Percentiles rank a stretch among this genome's conserved stretches.
Conservation (phyloP, 2,329 filamentous ascomycete species). For the Microcyclosporella mali region DNA sequence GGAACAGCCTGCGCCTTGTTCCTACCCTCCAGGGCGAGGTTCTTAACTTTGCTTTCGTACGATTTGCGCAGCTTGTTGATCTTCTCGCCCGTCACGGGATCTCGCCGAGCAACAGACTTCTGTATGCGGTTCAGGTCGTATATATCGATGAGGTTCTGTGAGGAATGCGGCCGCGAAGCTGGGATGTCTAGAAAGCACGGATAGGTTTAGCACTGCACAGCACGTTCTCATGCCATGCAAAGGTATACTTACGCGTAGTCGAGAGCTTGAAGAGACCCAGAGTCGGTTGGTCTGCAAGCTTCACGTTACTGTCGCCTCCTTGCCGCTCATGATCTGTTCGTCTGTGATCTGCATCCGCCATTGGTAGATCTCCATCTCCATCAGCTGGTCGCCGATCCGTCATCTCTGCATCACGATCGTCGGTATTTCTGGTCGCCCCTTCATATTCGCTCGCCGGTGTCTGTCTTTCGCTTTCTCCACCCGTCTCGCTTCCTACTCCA, state of each 20-base stretch:
- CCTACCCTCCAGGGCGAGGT: conserved; percentile 43
- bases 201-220: conserved; percentile 33
- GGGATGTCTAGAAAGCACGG: conserved; percentile 34
- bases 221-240: conserved; percentile 17
- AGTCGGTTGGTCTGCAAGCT: conserved; percentile 6
- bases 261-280: conserved; percentile 22
- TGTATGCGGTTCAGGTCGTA: conserved; percentile 53
- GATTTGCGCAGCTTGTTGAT: conserved; percentile 56
- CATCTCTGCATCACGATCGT: conserved; percentile 41
- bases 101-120: conserved; percentile 52
- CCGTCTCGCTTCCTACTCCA: conserved; percentile 19
- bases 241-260: conserved; percentile 29
- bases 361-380: conserved; percentile 11
- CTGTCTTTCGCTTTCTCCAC: conserved; percentile 21
- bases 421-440: conserved; percentile 27
- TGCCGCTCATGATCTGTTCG: conserved; percentile 45
- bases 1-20: conserved; percentile 42
- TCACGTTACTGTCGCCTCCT: conserved; percentile 10
- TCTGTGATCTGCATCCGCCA: conserved; percentile 32
- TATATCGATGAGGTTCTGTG: conserved; percentile 53
- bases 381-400: conserved; percentile 21
- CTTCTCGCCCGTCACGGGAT: conserved; percentile 59
- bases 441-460: conserved; percentile 25
- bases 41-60: conserved; percentile 49
- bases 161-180: conserved; percentile 50